Conservation (phyloP, 164 flowering plant genomes). For the Litsea cubeba region DNA sequence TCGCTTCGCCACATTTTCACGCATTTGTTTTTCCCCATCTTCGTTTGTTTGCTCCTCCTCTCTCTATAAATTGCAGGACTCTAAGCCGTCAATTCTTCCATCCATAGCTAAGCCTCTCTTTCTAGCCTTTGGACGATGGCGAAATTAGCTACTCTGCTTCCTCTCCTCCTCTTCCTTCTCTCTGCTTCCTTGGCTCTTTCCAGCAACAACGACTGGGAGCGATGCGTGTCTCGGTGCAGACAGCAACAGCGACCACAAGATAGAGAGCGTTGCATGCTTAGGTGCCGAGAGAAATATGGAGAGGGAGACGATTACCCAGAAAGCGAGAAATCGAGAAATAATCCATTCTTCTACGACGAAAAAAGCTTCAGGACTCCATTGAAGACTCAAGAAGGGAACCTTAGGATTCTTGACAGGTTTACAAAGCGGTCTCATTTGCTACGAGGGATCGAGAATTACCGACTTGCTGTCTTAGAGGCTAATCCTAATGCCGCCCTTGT, state of each 20-base stretch:
- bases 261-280: too few species aligned
- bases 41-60: too few species aligned
- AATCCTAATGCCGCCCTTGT: conserved; percentile 6
- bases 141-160: not conserved
- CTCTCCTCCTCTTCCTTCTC: conserved; percentile 2
- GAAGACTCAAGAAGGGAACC: conserved; percentile 8
- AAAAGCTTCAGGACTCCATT: not conserved
- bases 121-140: not conserved
- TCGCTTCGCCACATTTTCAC: too few species aligned
- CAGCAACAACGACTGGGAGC: not conserved
- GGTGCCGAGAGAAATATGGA: not conserved
- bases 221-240: too few species aligned
- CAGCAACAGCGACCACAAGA: too few species aligned
- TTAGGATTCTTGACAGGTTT: conserved; percentile 2
- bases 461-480: conserved; percentile 3
- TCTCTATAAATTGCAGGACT: too few species aligned
- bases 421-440: conserved; percentile 1
- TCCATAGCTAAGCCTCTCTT: not conserved
- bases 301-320: not conserved
- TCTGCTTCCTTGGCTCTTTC: not conserved
- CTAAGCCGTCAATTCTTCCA: too few species aligned
- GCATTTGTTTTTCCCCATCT: too few species aligned
- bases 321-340: not conserved
- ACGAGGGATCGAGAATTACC: conserved; percentile 7
- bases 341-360: conserved; percentile 8